Evolutionary conservation across 352 stramenopile genomes (phyloP), one percentile per base, ranked within the genome.

Genomic region (Discostella stelligera): DNA sequence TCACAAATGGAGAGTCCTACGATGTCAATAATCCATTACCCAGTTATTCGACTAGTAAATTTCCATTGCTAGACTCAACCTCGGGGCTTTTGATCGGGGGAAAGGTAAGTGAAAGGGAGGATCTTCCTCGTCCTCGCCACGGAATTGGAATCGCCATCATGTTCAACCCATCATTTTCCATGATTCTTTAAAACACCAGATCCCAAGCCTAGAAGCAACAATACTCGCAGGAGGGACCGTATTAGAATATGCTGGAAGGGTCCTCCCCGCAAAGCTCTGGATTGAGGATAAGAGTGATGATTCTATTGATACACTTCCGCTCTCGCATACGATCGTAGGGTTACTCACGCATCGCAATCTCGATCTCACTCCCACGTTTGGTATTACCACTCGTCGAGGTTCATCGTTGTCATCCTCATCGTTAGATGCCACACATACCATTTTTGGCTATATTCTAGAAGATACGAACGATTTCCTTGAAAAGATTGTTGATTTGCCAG

Each of bases 291-390:
- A 23, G 8, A 32, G 5, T 32, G 27, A 32, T 32, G 18, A 52
- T 23, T 50, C n/a, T 20, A 1, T 23, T 18, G 8, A 16, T 13
- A 0, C 44, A 21, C 48, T 55, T 46, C 20, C 44, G n/a, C 10
- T 91, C 23, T 84, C 73, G 23, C 88, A 93, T 56, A 56, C 60
- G 20, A 67, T 41, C 8, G 86, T 85, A 66, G 86, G 86, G 50
- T 71, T 93, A 11, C 70, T 93, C 4, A 92, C 88, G 2, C 88
- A 93, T 71, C 72, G 76, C 11, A 83, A 83, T 23, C 62, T 93
- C 1, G 85, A 93, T 41, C 30, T 84, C 0, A 75, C 64, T 21
- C 88, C 88, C 0, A 71, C 70, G 8, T 93, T 92, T 80, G 86
- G 80, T 16, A 88, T 93, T 50, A 93, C 88, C 8, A 93, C 88